Conservation (phyloP, 352 stramenopile species). For the Phytophthora crassamura region DNA sequence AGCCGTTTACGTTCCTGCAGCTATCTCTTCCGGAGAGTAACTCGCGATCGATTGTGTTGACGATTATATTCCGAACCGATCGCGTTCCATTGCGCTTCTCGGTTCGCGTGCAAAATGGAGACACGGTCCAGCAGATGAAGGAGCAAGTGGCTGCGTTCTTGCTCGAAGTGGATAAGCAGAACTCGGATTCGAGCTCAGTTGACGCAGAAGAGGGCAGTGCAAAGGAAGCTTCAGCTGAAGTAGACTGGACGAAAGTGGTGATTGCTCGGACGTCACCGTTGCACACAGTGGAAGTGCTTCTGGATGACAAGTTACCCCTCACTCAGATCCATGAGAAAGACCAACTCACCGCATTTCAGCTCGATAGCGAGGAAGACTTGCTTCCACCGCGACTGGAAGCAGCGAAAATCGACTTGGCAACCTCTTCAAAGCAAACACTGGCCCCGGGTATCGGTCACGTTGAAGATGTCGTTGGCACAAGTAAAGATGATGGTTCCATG, state of each 20-base stretch:
- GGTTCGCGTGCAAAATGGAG: constrained; percentile 67
- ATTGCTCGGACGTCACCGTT: constrained; percentile 64
- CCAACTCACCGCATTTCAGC: constrained; percentile 73
- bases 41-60: constrained; percentile 73
- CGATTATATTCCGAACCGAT: constrained; percentile 83
- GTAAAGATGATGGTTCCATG: too few relatives aligned
- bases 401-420: neutral
- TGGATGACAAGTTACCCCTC: constrained; percentile 70
- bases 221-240: constrained; percentile 5
- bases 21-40: constrained; percentile 83
- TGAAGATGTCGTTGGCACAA: neutral
- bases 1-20: constrained; percentile 93
- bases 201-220: constrained; percentile 6
- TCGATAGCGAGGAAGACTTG: constrained; percentile 49
- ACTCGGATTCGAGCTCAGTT: neutral
- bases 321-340: constrained; percentile 82
- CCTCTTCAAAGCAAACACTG: neutral
- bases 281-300: constrained; percentile 69
- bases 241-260: constrained; percentile 45
- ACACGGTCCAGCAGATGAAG: constrained; percentile 71
- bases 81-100: constrained; percentile 82
- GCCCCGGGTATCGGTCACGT: neutral
- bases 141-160: constrained; percentile 61
- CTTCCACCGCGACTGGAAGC: constrained; percentile 15
- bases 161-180: constrained; percentile 24